phyloP scores from a whole-genome alignment of 257 asterid genomes.

The Solanum piurae region DNA sequence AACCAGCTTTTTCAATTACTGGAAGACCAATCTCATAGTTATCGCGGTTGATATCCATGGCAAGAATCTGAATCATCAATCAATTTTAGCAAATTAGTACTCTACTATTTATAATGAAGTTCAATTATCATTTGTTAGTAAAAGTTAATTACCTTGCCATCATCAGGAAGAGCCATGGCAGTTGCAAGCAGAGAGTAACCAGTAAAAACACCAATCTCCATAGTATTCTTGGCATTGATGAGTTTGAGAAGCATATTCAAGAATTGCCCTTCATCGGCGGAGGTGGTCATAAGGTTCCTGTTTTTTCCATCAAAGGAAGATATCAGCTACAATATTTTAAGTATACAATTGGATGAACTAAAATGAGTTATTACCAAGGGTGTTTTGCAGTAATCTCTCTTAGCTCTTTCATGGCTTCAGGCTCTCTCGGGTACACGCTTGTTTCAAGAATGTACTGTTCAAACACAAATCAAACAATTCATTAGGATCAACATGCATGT shows the following conservation, averaged over 20 bases:
- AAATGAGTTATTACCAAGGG: background rate
- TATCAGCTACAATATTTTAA: background rate
- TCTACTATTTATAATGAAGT: too few relatives aligned
- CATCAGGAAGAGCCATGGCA: constrained; percentile 49
- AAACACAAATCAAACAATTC: background rate
- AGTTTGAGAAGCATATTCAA: constrained; percentile 40
- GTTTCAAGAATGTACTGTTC: constrained; percentile 39
- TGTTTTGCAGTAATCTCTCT: constrained; percentile 19
- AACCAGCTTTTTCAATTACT: constrained; percentile 31
- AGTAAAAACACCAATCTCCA: constrained; percentile 50
- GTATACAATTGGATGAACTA: background rate
- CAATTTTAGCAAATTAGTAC: background rate
- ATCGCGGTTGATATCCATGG: constrained; percentile 42
- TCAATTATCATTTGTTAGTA: background rate
- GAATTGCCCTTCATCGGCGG: constrained; percentile 51
- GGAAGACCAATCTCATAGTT: constrained; percentile 47
- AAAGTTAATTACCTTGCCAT: constrained; percentile 37
- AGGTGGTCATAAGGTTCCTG: constrained; percentile 56
- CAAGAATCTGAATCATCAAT: constrained; percentile 20
- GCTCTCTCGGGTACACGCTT: constrained; percentile 42
- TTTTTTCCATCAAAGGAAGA: background rate
- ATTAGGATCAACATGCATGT: background rate
- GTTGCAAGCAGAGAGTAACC: constrained; percentile 54
- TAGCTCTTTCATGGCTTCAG: constrained; percentile 30
- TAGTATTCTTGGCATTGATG: constrained; percentile 44